Evolutionary conservation across 495 filamentous ascomycete genomes (phyloP).

Genomic region (Hypoxylon trugodes): DNA sequence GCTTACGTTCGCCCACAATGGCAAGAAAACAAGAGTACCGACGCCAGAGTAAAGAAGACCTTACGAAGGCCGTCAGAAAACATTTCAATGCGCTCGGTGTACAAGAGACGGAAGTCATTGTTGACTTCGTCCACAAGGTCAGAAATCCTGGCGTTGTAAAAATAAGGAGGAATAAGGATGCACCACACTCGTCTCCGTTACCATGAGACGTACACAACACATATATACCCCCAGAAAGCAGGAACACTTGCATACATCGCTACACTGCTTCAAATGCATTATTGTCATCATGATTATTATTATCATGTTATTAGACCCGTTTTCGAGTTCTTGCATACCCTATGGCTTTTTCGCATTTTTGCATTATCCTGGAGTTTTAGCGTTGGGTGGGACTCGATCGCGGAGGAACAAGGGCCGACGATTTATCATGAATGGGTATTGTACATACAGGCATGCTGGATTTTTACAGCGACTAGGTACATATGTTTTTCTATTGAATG

Average conservation of each 20-base stretch:
- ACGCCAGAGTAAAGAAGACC: slow-evolving; percentile 76
- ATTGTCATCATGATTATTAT: slow-evolving; percentile 11
- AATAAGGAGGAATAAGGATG: slow-evolving; percentile 39
- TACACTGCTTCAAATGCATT: slow-evolving; percentile 29
- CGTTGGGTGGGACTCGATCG: slow-evolving; percentile 31
- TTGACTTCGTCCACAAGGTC: slow-evolving; percentile 86
- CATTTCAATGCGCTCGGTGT: slow-evolving; percentile 89
- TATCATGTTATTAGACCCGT: slow-evolving; percentile 3
- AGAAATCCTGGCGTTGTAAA: slow-evolving; percentile 52
- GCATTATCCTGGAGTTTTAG: slow-evolving; percentile 45
- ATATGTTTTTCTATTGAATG: slow-evolving; percentile 17
- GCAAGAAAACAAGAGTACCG: slow-evolving; percentile 66
- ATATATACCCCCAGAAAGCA: slow-evolving; percentile 32
- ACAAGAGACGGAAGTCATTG: slow-evolving; percentile 86
- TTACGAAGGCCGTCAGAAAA: slow-evolving; percentile 84
- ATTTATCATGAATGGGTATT: slow-evolving; percentile 34
- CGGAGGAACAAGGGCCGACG: slow-evolving; percentile 38
- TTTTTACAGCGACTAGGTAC: slow-evolving; percentile 10
- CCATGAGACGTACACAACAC: slow-evolving; percentile 33
- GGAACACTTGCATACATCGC: slow-evolving; percentile 23
- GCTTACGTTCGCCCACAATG: slow-evolving; percentile 77
- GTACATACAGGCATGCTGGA: slow-evolving; percentile 12
- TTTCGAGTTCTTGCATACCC: slow-evolving; percentile 18
- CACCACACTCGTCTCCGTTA: slow-evolving; percentile 43
- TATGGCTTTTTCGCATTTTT: slow-evolving; percentile 25